These are phyloP conservation scores for Cyberlindnera xylosilytica DNA, from an alignment of 805 yeast genomes.

Conservation along the genomic window DNA sequence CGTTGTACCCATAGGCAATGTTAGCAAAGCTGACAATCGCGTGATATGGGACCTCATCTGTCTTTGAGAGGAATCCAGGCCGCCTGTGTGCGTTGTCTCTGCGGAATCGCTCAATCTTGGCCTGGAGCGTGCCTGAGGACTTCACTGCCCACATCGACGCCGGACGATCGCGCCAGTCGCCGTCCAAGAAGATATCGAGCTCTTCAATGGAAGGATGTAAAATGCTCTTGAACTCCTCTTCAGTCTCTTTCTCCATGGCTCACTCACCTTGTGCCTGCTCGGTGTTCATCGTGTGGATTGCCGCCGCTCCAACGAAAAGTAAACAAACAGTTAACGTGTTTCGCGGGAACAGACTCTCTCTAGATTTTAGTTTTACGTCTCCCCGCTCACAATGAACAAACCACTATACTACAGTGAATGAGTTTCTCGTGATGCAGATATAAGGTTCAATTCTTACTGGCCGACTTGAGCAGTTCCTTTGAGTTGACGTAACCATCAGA, in stretches of 20 bases:
- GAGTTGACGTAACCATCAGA: slow-evolving; percentile 49
- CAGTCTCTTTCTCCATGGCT: background rate
- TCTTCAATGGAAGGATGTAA: slow-evolving; percentile 21
- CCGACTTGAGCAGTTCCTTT: slow-evolving; percentile 30
- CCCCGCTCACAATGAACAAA: too few species aligned
- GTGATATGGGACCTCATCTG: slow-evolving; percentile 30
- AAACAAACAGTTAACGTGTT: too few species aligned
- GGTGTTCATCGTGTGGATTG: background rate
- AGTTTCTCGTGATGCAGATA: too few species aligned
- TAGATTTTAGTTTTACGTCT: too few species aligned
- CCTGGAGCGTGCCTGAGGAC: slow-evolving; percentile 46
- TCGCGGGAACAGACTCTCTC: too few species aligned
- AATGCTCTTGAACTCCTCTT: background rate
- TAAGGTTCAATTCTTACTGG: background rate
- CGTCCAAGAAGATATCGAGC: slow-evolving; percentile 27
- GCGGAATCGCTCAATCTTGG: slow-evolving; percentile 37
- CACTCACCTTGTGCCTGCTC: background rate
- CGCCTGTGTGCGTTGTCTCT: slow-evolving; percentile 8
- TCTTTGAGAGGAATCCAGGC: slow-evolving; percentile 1
- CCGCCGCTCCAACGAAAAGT: too few species aligned
- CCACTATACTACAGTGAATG: too few species aligned
- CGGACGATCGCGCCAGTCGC: slow-evolving; percentile 34
- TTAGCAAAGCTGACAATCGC: slow-evolving; percentile 41
- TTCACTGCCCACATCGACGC: slow-evolving; percentile 45
- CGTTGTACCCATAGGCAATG: slow-evolving; percentile 52